These are phyloP conservation scores for Phytopythium mirpurense DNA, from an alignment of 352 stramenopile species.

Conservation along the genomic window DNA sequence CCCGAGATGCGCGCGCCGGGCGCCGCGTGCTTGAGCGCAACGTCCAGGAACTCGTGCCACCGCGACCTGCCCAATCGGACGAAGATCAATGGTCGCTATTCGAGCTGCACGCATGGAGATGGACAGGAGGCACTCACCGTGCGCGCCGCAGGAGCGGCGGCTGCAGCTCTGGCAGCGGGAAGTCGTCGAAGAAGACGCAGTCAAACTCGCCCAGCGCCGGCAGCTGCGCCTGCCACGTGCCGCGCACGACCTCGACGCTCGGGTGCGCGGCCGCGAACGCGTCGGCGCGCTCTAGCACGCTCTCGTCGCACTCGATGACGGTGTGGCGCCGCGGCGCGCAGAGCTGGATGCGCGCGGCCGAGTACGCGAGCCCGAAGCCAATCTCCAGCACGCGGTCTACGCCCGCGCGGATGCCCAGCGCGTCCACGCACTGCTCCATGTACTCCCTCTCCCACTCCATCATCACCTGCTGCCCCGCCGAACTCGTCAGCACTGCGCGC, in stretches of 20 bases:
- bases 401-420: conserved; percentile 31
- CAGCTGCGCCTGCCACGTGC: conserved; percentile 66
- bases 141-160: not conserved
- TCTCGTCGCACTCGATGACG: conserved; percentile 77
- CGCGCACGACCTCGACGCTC: conserved; percentile 44
- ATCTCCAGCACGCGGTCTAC: conserved; percentile 76
- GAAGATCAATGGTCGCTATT: too few relatives aligned
- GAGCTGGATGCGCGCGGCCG: conserved; percentile 61
- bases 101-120: too few relatives aligned
- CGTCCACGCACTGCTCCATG: conserved; percentile 73
- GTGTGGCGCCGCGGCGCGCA: conserved; percentile 47
- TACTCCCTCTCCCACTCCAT: conserved; percentile 86
- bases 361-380: conserved; percentile 83
- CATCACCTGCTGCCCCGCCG: conserved; percentile 81
- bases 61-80: conserved; percentile 51
- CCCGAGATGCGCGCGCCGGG: conserved; percentile 52
- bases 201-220: conserved; percentile 52
- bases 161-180: conserved; percentile 53
- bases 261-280: conserved; percentile 33
- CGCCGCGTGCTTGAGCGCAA: conserved; percentile 35
- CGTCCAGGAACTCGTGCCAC: conserved; percentile 72
- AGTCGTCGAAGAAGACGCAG: conserved; percentile 84
- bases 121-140: not conserved
- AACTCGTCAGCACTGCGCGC: conserved; percentile 54
- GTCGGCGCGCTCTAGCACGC: conserved; percentile 38